Conservation (phyloP, 2,329 filamentous ascomycete genomes). For the Diaporthe amygdali region DNA sequence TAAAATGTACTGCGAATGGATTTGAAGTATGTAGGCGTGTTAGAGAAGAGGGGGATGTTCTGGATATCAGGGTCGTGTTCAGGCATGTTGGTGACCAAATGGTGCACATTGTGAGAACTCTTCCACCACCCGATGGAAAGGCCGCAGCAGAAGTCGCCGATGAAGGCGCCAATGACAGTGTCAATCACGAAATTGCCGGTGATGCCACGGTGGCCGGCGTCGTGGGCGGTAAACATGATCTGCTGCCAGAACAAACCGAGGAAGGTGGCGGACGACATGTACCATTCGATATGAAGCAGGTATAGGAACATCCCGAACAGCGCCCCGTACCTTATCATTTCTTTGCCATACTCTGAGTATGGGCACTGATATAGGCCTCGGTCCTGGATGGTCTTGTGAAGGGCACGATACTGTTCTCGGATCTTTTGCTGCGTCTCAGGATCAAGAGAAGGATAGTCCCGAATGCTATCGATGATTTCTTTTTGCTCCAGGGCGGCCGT, state of each 20-base stretch:
- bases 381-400: conserved; percentile 60
- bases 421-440: conserved; percentile 59
- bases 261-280: conserved; percentile 60
- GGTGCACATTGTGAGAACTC: conserved; percentile 71
- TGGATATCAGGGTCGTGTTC: conserved; percentile 67
- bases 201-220: conserved; percentile 68
- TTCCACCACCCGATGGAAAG: conserved; percentile 75
- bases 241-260: conserved; percentile 72
- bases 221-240: conserved; percentile 72
- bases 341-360: conserved; percentile 63
- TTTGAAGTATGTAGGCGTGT: conserved; percentile 68
- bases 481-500: conserved; percentile 26
- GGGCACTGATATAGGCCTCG: conserved; percentile 64
- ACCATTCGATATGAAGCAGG: conserved; percentile 56
- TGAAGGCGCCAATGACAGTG: conserved; percentile 65
- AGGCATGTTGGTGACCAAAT: conserved; percentile 69
- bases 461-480: conserved; percentile 31
- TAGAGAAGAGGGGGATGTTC: conserved; percentile 73
- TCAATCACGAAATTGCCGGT: conserved; percentile 63
- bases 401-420: conserved; percentile 55
- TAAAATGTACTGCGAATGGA: conserved; percentile 70
- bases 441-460: conserved; percentile 59
- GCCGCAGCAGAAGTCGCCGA: conserved; percentile 70
- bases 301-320: conserved; percentile 56
- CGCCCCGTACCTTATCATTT: conserved; percentile 57